phyloP scores from a whole-genome alignment of 1,284 basidiomycete species.

The Pseudozyma sp. region DNA sequence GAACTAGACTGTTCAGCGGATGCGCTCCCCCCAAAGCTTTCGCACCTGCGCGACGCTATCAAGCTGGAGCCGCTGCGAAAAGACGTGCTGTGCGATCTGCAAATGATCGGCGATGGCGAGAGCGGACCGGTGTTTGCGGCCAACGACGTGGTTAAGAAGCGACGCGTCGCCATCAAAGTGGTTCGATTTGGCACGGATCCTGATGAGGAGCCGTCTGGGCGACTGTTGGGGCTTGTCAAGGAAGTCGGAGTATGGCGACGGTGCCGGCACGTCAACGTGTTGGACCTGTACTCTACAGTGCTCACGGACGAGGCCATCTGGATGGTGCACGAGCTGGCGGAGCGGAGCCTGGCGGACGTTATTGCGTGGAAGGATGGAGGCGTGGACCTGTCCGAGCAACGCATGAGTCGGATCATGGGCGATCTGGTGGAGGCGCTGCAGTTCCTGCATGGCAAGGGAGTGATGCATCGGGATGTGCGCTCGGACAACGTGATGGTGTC shows the following conservation, averaged over 20 bases:
- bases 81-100: conserved; percentile 29
- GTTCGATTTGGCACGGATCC: conserved; percentile 28
- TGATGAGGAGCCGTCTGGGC: conserved; percentile 35
- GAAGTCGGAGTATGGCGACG: conserved; percentile 54
- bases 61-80: conserved; percentile 21
- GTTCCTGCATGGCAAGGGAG: conserved; percentile 44
- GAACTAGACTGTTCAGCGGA: conserved; percentile 1
- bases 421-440: conserved; percentile 52
- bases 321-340: conserved; percentile 59
- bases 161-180: conserved; percentile 56
- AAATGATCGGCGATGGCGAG: conserved; percentile 60
- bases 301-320: conserved; percentile 44
- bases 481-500: conserved; percentile 58
- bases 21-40: conserved; percentile 24
- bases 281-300: conserved; percentile 51
- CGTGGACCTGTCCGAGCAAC: conserved; percentile 38
- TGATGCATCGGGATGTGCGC: conserved; percentile 58
- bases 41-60: conserved; percentile 24
- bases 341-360: conserved; percentile 55
- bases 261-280: conserved; percentile 48
- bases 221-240: conserved; percentile 44
- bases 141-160: conserved; percentile 26
- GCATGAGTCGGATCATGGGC: conserved; percentile 54
- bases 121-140: conserved; percentile 56
- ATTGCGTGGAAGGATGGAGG: conserved; percentile 45